Evolutionary conservation across 345 rosid genomes (phyloP).

Genomic region (Eucalyptus albens): DNA sequence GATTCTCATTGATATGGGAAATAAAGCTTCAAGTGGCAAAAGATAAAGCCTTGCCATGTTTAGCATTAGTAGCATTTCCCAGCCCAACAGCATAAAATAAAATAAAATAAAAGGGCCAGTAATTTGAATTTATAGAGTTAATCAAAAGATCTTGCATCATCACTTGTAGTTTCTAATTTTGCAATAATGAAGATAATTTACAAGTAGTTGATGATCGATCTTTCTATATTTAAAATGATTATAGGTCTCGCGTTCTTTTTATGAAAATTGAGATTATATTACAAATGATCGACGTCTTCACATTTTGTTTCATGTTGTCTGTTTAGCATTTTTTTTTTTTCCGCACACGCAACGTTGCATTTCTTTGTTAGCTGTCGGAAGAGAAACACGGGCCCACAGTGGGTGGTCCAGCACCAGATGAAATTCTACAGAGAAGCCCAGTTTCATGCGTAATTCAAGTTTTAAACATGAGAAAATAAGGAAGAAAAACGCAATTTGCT

Average conservation of each 20-base stretch:
- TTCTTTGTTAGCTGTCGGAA: not conserved
- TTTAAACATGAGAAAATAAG: not conserved
- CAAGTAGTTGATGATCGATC: not conserved
- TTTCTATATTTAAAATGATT: not conserved
- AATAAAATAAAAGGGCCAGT: not conserved
- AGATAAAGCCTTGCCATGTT: not conserved
- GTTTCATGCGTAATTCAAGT: not conserved
- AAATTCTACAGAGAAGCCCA: not conserved
- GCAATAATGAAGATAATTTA: not conserved
- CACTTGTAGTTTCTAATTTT: not conserved
- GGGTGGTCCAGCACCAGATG: not conserved
- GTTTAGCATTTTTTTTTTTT: too few species aligned
- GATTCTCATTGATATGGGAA: not conserved
- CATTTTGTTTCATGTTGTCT: not conserved
- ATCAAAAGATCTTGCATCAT: not conserved
- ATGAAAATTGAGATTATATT: too few species aligned
- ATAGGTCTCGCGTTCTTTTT: not conserved
- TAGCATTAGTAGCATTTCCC: not conserved
- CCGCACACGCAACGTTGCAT: not conserved
- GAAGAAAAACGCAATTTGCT: not conserved
- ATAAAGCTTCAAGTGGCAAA: not conserved
- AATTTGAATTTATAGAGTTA: not conserved
- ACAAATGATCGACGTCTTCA: not conserved
- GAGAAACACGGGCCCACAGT: not conserved
- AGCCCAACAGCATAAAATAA: not conserved